phyloP scores from a whole-genome alignment of 2,329 filamentous ascomycete genomes.

The Aspergillus novofumigatus region DNA sequence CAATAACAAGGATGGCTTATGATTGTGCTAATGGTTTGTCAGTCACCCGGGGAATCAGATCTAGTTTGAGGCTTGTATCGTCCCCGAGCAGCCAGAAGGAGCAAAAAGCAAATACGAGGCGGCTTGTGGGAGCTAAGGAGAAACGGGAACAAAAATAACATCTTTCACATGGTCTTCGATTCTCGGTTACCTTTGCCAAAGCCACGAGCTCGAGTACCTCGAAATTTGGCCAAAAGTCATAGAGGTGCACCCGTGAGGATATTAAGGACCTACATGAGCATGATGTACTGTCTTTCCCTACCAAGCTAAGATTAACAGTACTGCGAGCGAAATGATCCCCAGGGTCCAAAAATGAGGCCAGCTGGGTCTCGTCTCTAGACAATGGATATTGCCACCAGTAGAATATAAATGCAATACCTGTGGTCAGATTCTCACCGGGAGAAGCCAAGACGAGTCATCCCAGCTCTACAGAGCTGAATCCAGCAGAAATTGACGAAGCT shows the following conservation, averaged over 20 bases:
- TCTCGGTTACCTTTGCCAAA: neutral
- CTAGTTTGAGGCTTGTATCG: neutral
- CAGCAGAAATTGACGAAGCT: conserved; percentile 9
- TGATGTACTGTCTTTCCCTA: neutral
- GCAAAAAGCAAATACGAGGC: neutral
- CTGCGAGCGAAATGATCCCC: neutral
- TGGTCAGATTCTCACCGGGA: neutral
- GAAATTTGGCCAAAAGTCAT: neutral
- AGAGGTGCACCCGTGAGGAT: neutral
- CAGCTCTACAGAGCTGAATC: neutral
- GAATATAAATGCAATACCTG: neutral
- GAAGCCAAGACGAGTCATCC: neutral
- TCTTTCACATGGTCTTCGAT: neutral
- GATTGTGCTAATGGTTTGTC: neutral
- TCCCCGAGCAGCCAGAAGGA: neutral
- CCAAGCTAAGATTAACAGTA: neutral
- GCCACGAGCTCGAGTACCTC: neutral
- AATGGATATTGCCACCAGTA: neutral
- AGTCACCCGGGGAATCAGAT: neutral
- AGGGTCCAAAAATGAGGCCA: neutral
- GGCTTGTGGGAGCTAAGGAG: neutral
- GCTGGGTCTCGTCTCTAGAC: neutral
- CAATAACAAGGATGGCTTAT: too few relatives aligned
- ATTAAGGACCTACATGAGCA: neutral
- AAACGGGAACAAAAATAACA: neutral